These are phyloP conservation scores for Aleurites moluccanus DNA, from an alignment of 441 rosid genomes.

Conservation along the genomic window DNA sequence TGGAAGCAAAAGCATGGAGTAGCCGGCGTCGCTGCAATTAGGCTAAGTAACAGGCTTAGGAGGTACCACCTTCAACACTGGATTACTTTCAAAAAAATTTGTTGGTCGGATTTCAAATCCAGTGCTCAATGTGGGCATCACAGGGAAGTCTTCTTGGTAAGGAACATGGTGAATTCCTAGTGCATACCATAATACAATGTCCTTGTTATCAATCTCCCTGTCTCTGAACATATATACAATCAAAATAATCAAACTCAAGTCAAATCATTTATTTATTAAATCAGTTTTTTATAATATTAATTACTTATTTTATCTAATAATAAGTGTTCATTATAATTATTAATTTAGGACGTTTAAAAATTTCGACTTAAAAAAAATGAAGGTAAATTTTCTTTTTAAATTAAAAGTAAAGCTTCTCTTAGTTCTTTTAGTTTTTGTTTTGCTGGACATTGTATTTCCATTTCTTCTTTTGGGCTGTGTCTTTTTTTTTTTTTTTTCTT, in stretches of 20 bases:
- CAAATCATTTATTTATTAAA: no score
- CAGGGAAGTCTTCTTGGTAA: slow-evolving; percentile 45
- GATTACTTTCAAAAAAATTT: slow-evolving; percentile 44
- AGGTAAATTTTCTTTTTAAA: no score
- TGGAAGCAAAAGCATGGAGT: not conserved
- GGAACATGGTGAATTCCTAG: slow-evolving; percentile 49
- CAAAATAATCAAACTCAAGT: not conserved
- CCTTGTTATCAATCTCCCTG: slow-evolving; percentile 40
- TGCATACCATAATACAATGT: slow-evolving; percentile 47
- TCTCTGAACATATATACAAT: slow-evolving; percentile 31
- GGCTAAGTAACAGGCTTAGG: slow-evolving; percentile 3
- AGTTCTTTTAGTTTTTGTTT: no score
- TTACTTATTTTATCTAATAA: no score
- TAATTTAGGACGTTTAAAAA: not conserved
- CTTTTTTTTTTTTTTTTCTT: no score
- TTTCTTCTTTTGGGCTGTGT: no score
- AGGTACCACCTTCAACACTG: slow-evolving; percentile 27
- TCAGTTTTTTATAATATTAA: no score
- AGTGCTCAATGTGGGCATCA: slow-evolving; percentile 38
- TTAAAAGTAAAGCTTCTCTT: no score
- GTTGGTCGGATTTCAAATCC: slow-evolving; percentile 44
- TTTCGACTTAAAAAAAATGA: no score
- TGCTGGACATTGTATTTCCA: no score
- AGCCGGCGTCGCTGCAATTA: no score
- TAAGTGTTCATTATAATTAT: no score